Evolutionary conservation across 371 early-diverging fungal genomes (phyloP), one percentile per base, ranked within the genome.

Genomic region (Funneliformis caledonium): DNA sequence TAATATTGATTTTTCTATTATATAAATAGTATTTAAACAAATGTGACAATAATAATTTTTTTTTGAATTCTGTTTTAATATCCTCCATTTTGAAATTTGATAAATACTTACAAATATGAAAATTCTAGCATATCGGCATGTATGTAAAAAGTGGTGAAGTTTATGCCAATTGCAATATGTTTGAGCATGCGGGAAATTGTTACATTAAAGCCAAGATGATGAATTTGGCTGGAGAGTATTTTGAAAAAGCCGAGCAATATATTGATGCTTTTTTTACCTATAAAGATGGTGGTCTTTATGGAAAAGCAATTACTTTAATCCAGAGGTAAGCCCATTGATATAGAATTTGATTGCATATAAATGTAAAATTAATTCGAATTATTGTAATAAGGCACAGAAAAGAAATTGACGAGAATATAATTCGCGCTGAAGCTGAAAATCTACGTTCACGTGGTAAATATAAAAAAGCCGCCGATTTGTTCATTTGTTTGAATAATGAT

Each of bases 391-490:
- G 61, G 4, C 19, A 61, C 19, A 61, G 61, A 61, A 12, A 19
- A 22, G 6, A 61, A 22, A 61, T 61, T 26, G 61, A 61, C n/a
- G n/a, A 61, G 61, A 61, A 61, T 16, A 26, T 22, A n/a, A 16
- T 61, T 65, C 37, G 26, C 9, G 0, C 37, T 31, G 31, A 10
- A 7, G 75, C 75, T 43, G 60, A 60, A 75, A 7, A 60, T 26
- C 61, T 60, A 60, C 19, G 68, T 9, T 65, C 52, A 7, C 14
- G 9, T 37, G 78, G 78, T 12, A 48, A 67, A 37, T 78, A 67
- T 19, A 45, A 78, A 65, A 48, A 67, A 42, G 78, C 78, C 26
- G 45, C 77, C 16, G 33, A 76, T 76, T 26, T 45, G 61, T 76
- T 76, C 33, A 60, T 37, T 14, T 0, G 47, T 4, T 37, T 47